phyloP scores from a whole-genome alignment of 2,329 filamentous ascomycete species.

The Aphanocladium album region DNA sequence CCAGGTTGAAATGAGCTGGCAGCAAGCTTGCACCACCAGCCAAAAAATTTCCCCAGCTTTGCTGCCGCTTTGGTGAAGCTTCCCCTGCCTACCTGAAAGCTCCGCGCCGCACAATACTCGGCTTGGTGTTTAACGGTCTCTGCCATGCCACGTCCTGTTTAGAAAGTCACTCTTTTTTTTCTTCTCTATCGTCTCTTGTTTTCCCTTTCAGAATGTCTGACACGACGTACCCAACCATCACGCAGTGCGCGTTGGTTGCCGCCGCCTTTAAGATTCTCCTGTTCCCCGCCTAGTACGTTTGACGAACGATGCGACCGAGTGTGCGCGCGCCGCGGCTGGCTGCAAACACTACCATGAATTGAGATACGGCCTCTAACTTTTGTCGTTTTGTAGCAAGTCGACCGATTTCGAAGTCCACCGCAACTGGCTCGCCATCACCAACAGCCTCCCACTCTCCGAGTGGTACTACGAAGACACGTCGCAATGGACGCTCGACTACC shows the following conservation, averaged over 20 bases:
- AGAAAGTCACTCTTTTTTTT: not conserved
- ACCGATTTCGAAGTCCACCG: conserved; percentile 98
- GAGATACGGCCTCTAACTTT: not conserved
- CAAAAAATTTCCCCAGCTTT: not conserved
- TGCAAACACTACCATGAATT: not conserved
- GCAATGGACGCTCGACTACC: conserved; percentile 99
- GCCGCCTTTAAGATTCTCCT: conserved; percentile 87
- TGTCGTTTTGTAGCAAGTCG: conserved; percentile 65
- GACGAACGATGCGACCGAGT: conserved; percentile 25
- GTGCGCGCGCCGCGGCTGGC: conserved; percentile 11
- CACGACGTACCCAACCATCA: conserved; percentile 70
- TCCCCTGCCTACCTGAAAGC: not conserved
- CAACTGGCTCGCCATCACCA: conserved; percentile 95
- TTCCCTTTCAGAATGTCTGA: conserved; percentile 59
- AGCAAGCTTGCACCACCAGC: not conserved
- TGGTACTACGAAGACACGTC: conserved; percentile 99
- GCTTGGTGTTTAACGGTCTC: not conserved
- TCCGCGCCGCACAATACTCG: not conserved
- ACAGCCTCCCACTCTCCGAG: conserved; percentile 77
- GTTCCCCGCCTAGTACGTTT: conserved; percentile 83
- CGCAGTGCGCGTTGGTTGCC: conserved; percentile 80
- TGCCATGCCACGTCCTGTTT: not conserved
- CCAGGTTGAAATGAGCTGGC: not conserved
- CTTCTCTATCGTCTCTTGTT: not conserved
- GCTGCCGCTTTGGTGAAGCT: not conserved